phyloP scores from a whole-genome alignment of 169 alveolate genomes.

The Plasmodium inui region DNA sequence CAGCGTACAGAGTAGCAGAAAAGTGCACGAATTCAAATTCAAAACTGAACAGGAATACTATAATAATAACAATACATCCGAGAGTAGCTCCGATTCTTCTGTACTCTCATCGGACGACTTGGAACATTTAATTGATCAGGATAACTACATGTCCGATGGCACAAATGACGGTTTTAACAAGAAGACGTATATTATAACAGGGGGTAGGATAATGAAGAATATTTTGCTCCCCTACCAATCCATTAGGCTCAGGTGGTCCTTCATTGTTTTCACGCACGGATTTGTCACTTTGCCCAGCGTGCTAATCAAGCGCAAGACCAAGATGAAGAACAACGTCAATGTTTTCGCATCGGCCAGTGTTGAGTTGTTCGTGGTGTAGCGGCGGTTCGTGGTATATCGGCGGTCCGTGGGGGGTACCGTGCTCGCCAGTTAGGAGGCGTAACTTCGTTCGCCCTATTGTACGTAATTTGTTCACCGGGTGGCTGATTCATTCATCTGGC shows the following conservation, averaged over 20 bases:
- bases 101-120: conserved; percentile 16
- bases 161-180: background rate
- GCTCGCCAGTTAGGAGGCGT: background rate
- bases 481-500: too few species aligned
- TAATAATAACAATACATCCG: background rate
- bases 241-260: conserved; percentile 47
- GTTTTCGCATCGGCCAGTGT: conserved; percentile 49
- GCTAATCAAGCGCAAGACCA: conserved; percentile 49
- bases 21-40: background rate
- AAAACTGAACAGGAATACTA: background rate
- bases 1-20: background rate
- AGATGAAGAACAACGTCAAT: conserved; percentile 56
- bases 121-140: conserved; percentile 30
- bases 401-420: background rate
- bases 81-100: conserved; percentile 10
- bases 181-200: conserved; percentile 39
- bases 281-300: conserved; percentile 40
- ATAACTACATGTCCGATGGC: conserved; percentile 23
- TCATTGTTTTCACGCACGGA: conserved; percentile 38
- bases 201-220: conserved; percentile 53
- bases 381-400: background rate
- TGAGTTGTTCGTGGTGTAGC: conserved; percentile 40
- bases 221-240: conserved; percentile 68
- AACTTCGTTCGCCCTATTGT: background rate
- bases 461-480: background rate